These are phyloP conservation scores for Fusarium sp. DNA, from an alignment of 2,329 filamentous ascomycete genomes.

Conservation along the genomic window DNA sequence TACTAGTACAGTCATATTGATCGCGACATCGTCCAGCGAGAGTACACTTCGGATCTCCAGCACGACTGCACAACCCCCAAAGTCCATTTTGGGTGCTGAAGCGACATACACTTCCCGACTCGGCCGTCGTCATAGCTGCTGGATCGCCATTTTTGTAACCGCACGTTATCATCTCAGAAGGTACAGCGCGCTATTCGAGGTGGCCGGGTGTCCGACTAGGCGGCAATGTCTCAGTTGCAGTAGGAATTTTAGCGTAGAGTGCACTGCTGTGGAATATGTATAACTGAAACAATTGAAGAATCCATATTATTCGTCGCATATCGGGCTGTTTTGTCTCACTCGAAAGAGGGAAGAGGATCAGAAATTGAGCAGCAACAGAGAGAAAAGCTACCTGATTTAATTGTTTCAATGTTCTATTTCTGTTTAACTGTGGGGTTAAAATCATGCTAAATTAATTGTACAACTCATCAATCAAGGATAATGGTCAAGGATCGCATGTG, in stretches of 20 bases:
- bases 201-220: not conserved
- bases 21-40: conserved; percentile 54
- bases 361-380: not conserved
- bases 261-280: not conserved
- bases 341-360: not conserved
- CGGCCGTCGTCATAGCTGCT: conserved; percentile 44
- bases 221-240: conserved; percentile 24
- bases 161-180: conserved; percentile 44
- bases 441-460: not conserved
- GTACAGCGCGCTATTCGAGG: conserved; percentile 6
- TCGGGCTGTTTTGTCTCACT: not conserved
- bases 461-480: not conserved
- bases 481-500: not conserved
- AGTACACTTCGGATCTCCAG: conserved; percentile 42
- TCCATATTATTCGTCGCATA: conserved; percentile 6
- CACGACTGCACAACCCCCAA: conserved; percentile 53
- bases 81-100: conserved; percentile 50
- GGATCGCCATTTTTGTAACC: conserved; percentile 49
- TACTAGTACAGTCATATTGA: conserved; percentile 44
- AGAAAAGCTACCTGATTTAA: not conserved
- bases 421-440: not conserved
- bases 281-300: conserved; percentile 24
- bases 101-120: conserved; percentile 51
- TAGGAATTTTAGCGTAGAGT: not conserved
- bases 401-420: not conserved